Conservation (phyloP, 225 moss, liverwort and hornwort genomes). For the Neckera pumila region DNA sequence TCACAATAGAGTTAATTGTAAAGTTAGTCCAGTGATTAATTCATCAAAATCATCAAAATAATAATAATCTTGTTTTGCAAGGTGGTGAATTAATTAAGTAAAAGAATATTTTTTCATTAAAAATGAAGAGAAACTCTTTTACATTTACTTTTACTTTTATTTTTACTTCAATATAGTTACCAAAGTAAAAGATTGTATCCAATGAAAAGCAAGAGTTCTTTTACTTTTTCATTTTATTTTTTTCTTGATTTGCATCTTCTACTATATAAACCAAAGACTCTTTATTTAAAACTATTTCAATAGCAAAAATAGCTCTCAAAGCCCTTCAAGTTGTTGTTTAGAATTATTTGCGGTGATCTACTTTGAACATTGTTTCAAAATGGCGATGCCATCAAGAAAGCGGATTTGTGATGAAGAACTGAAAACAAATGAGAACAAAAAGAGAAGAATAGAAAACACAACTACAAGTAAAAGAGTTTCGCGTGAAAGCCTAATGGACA, state of each 20-base stretch:
- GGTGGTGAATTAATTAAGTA: too few relatives aligned
- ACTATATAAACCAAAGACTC: background rate
- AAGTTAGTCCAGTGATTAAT: too few relatives aligned
- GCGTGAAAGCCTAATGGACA: background rate
- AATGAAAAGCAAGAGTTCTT: background rate
- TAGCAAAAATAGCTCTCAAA: background rate
- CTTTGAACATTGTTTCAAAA: background rate
- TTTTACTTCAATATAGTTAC: background rate
- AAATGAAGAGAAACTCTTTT: background rate
- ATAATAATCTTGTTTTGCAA: too few relatives aligned
- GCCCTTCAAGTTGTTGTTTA: background rate
- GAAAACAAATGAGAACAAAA: background rate
- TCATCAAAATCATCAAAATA: too few relatives aligned
- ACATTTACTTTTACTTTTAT: background rate
- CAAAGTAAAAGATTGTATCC: background rate
- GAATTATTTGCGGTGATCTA: background rate
- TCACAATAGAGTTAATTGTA: too few relatives aligned
- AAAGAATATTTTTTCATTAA: background rate
- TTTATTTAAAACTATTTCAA: too few relatives aligned
- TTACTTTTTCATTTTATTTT: background rate
- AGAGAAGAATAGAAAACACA: background rate
- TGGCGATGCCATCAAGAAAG: background rate
- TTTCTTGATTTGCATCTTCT: background rate
- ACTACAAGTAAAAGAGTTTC: rapidly evolving
- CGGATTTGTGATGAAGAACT: rapidly evolving